Evolutionary conservation across 208 protist species (phyloP).

Genomic region (Crithidia bombi): DNA sequence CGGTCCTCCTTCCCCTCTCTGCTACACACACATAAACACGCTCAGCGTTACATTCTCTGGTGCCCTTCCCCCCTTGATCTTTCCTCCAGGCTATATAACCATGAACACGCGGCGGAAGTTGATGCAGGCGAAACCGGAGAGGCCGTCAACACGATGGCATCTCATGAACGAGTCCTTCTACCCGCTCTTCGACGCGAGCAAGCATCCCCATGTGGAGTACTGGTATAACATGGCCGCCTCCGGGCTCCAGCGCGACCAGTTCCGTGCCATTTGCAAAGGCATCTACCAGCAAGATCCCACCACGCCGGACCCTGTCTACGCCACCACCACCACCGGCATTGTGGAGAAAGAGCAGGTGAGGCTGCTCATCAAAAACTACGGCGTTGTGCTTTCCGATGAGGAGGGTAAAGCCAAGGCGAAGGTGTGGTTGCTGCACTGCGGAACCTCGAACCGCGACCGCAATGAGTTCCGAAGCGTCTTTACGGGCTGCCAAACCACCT

Average conservation of each 20-base stretch:
- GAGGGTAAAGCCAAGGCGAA: slow-evolving; percentile 61
- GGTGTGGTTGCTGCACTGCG: slow-evolving; percentile 67
- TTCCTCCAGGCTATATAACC: slow-evolving; percentile 16
- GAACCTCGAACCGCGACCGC: slow-evolving; percentile 41
- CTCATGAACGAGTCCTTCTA: slow-evolving; percentile 85
- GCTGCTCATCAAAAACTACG: slow-evolving; percentile 75
- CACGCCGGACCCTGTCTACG: slow-evolving; percentile 39
- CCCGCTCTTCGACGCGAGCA: slow-evolving; percentile 53
- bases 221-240: slow-evolving; percentile 91
- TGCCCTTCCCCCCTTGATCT: neutral
- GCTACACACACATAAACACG: neutral
- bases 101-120: slow-evolving; percentile 86
- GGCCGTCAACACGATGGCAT: slow-evolving; percentile 74
- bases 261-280: slow-evolving; percentile 77
- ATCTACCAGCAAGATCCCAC: slow-evolving; percentile 64
- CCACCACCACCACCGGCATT: slow-evolving; percentile 35
- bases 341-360: slow-evolving; percentile 55
- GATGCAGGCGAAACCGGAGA: slow-evolving; percentile 46
- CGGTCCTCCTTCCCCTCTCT: too few species aligned
- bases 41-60: neutral
- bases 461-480: slow-evolving; percentile 83
- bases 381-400: slow-evolving; percentile 45
- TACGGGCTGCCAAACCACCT: slow-evolving; percentile 64
- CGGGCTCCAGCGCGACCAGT: slow-evolving; percentile 66
- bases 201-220: slow-evolving; percentile 67